A percentile compares a stretch with the other conserved stretches of the same genome.
Evolutionary conservation across 768 basidiomycete species (phyloP).

Genomic region (Psilocybe subaeruginosa): DNA sequence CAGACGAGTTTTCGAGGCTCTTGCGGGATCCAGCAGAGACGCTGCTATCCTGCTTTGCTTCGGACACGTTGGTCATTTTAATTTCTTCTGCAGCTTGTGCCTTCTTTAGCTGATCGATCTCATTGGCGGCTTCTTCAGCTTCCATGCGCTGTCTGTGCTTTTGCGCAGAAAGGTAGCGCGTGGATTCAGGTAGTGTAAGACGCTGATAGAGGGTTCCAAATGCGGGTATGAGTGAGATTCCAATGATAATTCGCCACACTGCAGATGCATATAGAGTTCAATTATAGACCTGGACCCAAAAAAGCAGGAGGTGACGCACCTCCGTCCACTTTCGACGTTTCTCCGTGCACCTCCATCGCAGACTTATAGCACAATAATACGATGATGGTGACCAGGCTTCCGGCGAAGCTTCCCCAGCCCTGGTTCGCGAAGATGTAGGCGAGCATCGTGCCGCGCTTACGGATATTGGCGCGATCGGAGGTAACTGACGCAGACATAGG

Average conservation of each 20-base stretch:
- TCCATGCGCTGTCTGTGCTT: conserved; percentile 30
- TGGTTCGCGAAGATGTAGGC: conserved; percentile 78
- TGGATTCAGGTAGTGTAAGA: conserved; percentile 72
- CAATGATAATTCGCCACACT: conserved; percentile 78
- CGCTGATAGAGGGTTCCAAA: conserved; percentile 78
- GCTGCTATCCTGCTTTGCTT: not conserved
- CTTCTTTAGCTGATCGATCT: conserved; percentile 31
- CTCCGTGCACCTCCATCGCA: conserved; percentile 59
- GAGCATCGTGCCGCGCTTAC: conserved; percentile 71
- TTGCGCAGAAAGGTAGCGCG: conserved; percentile 51
- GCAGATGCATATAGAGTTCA: not conserved
- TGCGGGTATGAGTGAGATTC: conserved; percentile 76
- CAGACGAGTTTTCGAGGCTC: not conserved
- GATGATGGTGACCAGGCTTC: conserved; percentile 63
- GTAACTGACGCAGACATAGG: conserved; percentile 76
- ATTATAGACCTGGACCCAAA: not conserved
- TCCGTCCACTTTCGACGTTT: conserved; percentile 71
- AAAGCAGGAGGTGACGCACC: conserved; percentile 38
- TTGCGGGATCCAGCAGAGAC: conserved; percentile 1
- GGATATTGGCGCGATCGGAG: conserved; percentile 64
- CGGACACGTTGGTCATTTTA: not conserved
- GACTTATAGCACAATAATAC: conserved; percentile 65
- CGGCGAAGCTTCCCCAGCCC: conserved; percentile 76
- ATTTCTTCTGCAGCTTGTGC: conserved; percentile 11
- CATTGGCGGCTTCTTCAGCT: conserved; percentile 22